Evolutionary conservation across 371 early-diverging fungal species (phyloP), one percentile per base, ranked within the genome.

Genomic region (Rhizomucor pusillus): DNA sequence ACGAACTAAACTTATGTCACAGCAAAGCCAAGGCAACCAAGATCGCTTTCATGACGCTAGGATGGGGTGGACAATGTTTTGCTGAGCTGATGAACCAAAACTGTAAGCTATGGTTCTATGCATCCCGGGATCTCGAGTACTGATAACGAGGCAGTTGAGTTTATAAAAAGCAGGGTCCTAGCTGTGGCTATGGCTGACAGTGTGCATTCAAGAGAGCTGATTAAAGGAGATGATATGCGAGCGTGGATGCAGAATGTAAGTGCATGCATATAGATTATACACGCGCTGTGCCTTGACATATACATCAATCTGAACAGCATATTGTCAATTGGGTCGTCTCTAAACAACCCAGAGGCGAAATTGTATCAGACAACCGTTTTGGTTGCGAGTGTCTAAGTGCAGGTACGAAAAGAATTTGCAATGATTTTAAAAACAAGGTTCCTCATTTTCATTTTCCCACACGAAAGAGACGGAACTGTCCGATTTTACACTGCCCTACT

Each of bases 11-110:
- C 13, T 50, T 13, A 33, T 43, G 12, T 18, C 33, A 11, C 43
- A 67, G 71, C 40, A 52, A 66, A 44, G 52, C 58, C 13, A 58
- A 66, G 7, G 71, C 77, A 1, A 48, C 49, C 2, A 63, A 60
- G 5, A 52, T 76, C 2, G 65, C 62, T 5, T 60, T 66, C 1
- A 59, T 76, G 18, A 63, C 69, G 5, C 57, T 61, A 35, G 69
- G 67, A 1, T 76, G 77, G 77, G 77, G 69, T 20, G 77, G 71
- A n/a, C 40, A 62, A 41, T 33, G 59, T 20, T 62, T 76, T 29
- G 57, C 62, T 2, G 57, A 65, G 43, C 47, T 67, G 4, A 36
- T 76, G n/a, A 73, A 76, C 35, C 44, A 64, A 10, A 50, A 73
- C 37, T 71, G 75, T 68, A 64, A 56, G 54, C 52, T 23, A 0